Evolutionary conservation across 495 filamentous ascomycete species (phyloP).

Genomic region (Chlorociboria aeruginascens): DNA sequence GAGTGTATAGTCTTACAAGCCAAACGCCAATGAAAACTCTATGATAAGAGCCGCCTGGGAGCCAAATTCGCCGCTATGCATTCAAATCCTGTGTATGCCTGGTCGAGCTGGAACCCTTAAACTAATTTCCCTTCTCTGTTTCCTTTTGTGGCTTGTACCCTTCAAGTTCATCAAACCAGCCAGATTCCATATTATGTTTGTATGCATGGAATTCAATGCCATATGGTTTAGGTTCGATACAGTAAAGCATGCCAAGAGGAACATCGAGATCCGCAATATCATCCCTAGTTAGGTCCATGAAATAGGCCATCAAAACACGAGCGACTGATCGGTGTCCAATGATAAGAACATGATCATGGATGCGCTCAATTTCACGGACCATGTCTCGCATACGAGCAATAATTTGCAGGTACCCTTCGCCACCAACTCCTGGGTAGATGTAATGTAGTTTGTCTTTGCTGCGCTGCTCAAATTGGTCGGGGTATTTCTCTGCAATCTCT

Average conservation of each 20-base stretch:
- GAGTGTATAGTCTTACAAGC: too few species aligned
- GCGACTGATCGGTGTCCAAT: constrained; percentile 84
- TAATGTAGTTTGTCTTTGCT: constrained; percentile 78
- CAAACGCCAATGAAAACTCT: too few species aligned
- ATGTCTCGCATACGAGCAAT: constrained; percentile 92
- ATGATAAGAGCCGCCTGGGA: too few species aligned
- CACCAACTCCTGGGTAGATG: constrained; percentile 87
- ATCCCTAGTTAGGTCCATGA: constrained; percentile 78
- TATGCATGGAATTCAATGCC: constrained; percentile 95
- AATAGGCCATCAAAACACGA: constrained; percentile 88
- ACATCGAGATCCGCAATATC: constrained; percentile 89
- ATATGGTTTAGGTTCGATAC: constrained; percentile 94
- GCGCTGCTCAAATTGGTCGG: constrained; percentile 66
- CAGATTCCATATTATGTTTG: constrained; percentile 60
- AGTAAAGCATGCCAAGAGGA: constrained; percentile 82
- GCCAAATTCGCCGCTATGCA: too few species aligned
- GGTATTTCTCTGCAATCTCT: constrained; percentile 63
- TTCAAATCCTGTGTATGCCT: too few species aligned
- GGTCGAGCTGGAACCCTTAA: not conserved
- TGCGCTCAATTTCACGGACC: constrained; percentile 92
- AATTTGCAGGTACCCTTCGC: constrained; percentile 92
- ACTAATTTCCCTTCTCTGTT: constrained; percentile 9
- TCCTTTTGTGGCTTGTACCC: constrained; percentile 49
- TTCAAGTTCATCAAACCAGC: constrained; percentile 73
- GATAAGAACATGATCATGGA: constrained; percentile 86